A percentile compares a stretch with the other conserved stretches of the same genome.
phyloP scores from a whole-genome alignment of 306 rosid genomes.

The Trifolium pratense region DNA sequence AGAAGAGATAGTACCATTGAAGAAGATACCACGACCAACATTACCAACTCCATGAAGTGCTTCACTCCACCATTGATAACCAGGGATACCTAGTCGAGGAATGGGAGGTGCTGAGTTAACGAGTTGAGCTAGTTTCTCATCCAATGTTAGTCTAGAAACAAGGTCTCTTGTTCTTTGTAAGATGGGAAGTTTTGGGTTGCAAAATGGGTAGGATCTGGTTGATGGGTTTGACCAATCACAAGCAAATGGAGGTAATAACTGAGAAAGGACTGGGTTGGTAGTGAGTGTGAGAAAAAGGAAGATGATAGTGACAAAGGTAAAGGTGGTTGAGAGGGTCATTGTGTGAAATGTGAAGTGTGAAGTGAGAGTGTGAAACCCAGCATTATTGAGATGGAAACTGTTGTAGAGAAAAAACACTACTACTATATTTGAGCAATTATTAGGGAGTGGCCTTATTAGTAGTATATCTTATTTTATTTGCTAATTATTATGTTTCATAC shows the following conservation, averaged over 20 bases:
- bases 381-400: not conserved
- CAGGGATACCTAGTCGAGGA: conserved; percentile 83
- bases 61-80: conserved; percentile 91
- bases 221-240: conserved; percentile 78
- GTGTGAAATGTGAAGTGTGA: not conserved
- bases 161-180: conserved; percentile 61
- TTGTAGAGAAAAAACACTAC: not conserved
- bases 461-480: not conserved
- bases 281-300: conserved; percentile 15
- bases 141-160: conserved; percentile 83
- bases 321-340: conserved; percentile 14
- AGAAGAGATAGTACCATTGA: conserved; percentile 49
- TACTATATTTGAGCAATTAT: conserved; percentile 5
- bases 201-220: conserved; percentile 68
- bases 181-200: conserved; percentile 66
- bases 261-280: conserved; percentile 1
- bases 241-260: conserved; percentile 56
- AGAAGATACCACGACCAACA: conserved; percentile 59
- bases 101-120: conserved; percentile 84
- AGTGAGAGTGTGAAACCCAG: not conserved
- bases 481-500: not conserved
- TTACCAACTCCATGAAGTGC: conserved; percentile 79
- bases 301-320: conserved; percentile 5
- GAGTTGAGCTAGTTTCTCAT: conserved; percentile 86
- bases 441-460: too few species aligned